Evolutionary conservation across 202 grass and related monocot genomes (phyloP).

Genomic region (Zizania palustris): DNA sequence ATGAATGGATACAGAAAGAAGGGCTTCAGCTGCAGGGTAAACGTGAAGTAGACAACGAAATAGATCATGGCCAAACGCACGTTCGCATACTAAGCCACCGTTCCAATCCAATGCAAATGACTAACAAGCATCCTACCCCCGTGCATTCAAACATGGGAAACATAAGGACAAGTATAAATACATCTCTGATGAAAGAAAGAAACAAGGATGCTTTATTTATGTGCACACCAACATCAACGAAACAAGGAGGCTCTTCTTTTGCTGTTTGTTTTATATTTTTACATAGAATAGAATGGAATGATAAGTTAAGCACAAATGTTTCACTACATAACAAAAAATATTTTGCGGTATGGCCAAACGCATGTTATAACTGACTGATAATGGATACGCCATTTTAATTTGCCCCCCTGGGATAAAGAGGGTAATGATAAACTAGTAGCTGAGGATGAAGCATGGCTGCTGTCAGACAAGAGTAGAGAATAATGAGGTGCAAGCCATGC

Average conservation of each 20-base stretch:
- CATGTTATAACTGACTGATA: conserved; percentile 11
- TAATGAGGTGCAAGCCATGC: conserved; percentile 55
- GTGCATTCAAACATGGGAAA: not conserved
- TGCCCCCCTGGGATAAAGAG: not conserved
- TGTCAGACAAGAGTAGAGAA: conserved; percentile 48
- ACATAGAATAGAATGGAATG: conserved; percentile 24
- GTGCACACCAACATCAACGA: not conserved
- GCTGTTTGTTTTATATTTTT: not conserved
- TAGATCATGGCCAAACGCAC: not conserved
- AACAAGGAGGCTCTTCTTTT: conserved; percentile 12
- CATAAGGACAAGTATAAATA: not conserved
- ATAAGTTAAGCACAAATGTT: conserved; percentile 5
- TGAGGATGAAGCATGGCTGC: conserved; percentile 43
- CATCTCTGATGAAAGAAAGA: too few relatives aligned
- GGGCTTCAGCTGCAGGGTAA: not conserved
- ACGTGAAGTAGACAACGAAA: not conserved
- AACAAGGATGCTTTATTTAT: too few relatives aligned
- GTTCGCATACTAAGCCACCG: too few relatives aligned
- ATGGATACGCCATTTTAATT: not conserved
- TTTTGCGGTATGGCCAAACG: not conserved
- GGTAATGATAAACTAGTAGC: not conserved
- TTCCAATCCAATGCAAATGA: not conserved
- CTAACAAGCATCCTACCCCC: too few relatives aligned
- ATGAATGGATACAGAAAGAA: not conserved
- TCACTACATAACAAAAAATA: conserved; percentile 1